Evolutionary conservation across 2,329 filamentous ascomycete species (phyloP).

Genomic region (Penicillium paneum): DNA sequence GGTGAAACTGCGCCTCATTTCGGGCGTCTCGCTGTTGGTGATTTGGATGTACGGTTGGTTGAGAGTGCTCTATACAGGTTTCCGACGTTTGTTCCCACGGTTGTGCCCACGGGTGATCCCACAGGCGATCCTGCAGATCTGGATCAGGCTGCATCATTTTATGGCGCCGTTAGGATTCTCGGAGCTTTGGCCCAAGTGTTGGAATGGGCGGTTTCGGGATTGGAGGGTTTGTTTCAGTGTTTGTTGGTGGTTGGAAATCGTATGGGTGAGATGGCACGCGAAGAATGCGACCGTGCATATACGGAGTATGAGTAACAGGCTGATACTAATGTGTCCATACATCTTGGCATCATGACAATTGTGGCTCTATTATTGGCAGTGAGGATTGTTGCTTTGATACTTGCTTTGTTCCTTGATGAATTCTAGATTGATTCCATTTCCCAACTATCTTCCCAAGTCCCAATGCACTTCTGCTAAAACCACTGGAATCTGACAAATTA

Average conservation of each 20-base stretch:
- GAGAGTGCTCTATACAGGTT: background rate
- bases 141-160: background rate
- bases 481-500: background rate
- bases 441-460: background rate
- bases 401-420: too few relatives aligned
- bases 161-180: background rate
- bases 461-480: background rate
- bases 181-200: background rate
- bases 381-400: background rate
- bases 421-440: background rate
- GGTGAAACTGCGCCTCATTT: background rate
- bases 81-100: background rate
- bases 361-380: background rate
- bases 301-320: background rate
- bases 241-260: conserved; percentile 3
- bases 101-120: background rate
- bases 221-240: conserved; percentile 9
- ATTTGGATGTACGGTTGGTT: background rate
- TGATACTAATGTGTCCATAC: background rate
- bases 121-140: background rate
- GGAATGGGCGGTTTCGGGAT: conserved; percentile 8
- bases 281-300: background rate
- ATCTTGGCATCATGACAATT: background rate
- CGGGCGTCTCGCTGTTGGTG: background rate
- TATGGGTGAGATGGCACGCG: background rate